Evolutionary conservation across 345 rosid genomes (phyloP).

Genomic region (Linum trigynum): DNA sequence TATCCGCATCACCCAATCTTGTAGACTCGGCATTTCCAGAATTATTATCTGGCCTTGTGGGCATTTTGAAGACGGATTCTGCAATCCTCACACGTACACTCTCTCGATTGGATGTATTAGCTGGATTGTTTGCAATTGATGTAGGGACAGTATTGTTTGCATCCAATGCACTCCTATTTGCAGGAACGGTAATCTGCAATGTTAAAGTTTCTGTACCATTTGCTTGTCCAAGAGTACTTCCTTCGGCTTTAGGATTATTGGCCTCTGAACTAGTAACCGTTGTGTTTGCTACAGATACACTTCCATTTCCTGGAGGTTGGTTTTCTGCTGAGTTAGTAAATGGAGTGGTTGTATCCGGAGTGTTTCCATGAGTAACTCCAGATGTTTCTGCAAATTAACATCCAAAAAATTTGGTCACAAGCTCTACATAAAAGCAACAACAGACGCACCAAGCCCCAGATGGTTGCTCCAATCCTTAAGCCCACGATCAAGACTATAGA

Average conservation of each 20-base stretch:
- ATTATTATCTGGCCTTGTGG: constrained; percentile 25
- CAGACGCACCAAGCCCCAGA: constrained; percentile 6
- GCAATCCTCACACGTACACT: constrained; percentile 25
- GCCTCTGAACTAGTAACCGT: not conserved
- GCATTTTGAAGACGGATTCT: constrained; percentile 20
- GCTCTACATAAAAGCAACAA: not conserved
- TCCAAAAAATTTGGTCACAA: constrained; percentile 14
- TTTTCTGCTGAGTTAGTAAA: constrained; percentile 24
- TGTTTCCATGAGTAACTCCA: constrained; percentile 24
- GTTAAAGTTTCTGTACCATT: not conserved
- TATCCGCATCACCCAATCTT: constrained; percentile 31
- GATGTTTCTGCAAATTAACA: constrained; percentile 35
- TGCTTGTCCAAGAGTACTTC: not conserved
- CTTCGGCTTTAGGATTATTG: not conserved
- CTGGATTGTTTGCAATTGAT: not conserved
- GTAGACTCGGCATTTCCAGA: constrained; percentile 24
- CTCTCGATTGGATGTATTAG: constrained; percentile 33
- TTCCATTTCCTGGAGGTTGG: constrained; percentile 15
- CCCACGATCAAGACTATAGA: not conserved
- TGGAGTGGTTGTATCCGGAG: constrained; percentile 36
- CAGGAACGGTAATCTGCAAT: not conserved
- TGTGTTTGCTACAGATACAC: not conserved
- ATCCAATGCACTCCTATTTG: not conserved
- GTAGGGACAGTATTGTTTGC: not conserved
- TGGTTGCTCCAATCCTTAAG: constrained; percentile 12